These are phyloP conservation scores for Candida krabiensis DNA, from an alignment of 805 yeast genomes.

Conservation along the genomic window DNA sequence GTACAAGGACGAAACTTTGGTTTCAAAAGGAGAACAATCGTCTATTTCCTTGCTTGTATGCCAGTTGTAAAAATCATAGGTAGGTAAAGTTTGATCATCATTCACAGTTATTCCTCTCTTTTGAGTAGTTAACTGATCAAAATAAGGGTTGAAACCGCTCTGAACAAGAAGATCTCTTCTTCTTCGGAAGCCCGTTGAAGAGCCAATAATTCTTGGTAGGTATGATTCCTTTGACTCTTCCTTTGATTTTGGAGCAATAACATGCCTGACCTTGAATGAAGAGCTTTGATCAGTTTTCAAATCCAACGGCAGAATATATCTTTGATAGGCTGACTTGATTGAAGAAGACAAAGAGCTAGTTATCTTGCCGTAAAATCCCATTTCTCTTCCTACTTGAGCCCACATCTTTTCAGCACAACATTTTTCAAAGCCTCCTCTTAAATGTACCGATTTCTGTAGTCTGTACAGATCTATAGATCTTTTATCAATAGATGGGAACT, in stretches of 20 bases:
- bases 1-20: conserved; percentile 49
- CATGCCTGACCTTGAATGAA: conserved; percentile 10
- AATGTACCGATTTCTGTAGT: conserved; percentile 54
- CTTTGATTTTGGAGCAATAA: conserved; percentile 5
- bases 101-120: conserved; percentile 38
- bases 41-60: conserved; percentile 35
- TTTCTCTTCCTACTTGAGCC: conserved; percentile 82
- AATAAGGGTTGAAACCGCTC: conserved; percentile 53
- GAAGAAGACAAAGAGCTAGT: conserved; percentile 72
- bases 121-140: conserved; percentile 48
- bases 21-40: conserved; percentile 39
- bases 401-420: conserved; percentile 70
- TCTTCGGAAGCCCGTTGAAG: conserved; percentile 46
- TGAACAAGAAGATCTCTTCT: conserved; percentile 43
- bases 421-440: conserved; percentile 64
- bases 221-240: conserved; percentile 2
- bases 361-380: conserved; percentile 72
- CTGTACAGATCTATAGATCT: conserved; percentile 64
- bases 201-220: conserved; percentile 44
- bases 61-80: conserved; percentile 48
- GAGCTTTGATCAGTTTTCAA: conserved; percentile 9
- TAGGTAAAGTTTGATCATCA: conserved; percentile 36
- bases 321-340: conserved; percentile 57
- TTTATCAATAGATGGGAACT: conserved; percentile 67
- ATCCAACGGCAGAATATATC: conserved; percentile 35